A percentile compares a stretch with the other conserved stretches of the same genome.
Evolutionary conservation across 768 basidiomycete species (phyloP).

Genomic region (Termitomyces sp.): DNA sequence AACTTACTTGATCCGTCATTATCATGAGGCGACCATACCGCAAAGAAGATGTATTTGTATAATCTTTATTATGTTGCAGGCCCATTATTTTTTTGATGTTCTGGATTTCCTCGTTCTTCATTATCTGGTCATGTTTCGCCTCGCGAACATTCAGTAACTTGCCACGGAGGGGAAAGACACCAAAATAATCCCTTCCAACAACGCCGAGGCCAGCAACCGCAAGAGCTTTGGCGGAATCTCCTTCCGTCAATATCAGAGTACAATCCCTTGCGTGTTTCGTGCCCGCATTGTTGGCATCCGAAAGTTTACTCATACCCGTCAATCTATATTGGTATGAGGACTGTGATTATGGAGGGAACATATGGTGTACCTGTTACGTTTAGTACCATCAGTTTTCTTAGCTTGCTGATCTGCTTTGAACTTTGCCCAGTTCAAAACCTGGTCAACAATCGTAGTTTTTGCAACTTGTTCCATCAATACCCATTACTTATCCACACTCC

Average conservation of each 20-base stretch:
- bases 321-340: constrained; percentile 43
- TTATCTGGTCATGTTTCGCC: constrained; percentile 91
- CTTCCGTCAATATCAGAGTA: constrained; percentile 96
- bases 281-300: constrained; percentile 97
- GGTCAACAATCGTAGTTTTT: constrained; percentile 88
- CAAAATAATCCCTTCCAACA: constrained; percentile 94
- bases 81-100: constrained; percentile 99
- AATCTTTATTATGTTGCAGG: constrained; percentile 90
- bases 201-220: constrained; percentile 93
- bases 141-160: constrained; percentile 97
- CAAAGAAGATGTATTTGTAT: constrained; percentile 58
- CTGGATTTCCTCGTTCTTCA: constrained; percentile 97
- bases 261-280: constrained; percentile 75
- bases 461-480: constrained; percentile 45
- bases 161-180: constrained; percentile 96
- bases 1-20: constrained; percentile 95
- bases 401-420: constrained; percentile 95
- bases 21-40: constrained; percentile 97
- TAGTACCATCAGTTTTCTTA: constrained; percentile 93
- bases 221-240: constrained; percentile 96
- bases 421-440: constrained; percentile 93
- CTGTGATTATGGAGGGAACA: not conserved
- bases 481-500: not conserved
- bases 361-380: constrained; percentile 67
- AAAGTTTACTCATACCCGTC: constrained; percentile 86